Evolutionary conservation across 2,329 filamentous ascomycete species (phyloP), one percentile per base, ranked within the genome.

Genomic region (Sarocladium oryzae): DNA sequence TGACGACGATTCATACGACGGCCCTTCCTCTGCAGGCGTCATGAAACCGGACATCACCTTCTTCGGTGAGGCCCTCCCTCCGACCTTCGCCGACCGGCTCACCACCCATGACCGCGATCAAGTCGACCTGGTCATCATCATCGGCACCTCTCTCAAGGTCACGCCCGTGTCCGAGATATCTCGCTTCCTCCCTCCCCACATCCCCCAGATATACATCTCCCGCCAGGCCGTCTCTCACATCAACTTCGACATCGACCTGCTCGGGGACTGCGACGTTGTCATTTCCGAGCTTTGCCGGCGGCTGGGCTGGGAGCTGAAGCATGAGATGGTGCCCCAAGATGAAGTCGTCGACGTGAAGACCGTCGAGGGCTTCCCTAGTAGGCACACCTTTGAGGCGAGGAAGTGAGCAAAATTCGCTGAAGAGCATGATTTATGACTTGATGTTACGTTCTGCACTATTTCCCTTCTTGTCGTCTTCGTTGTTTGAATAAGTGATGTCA

Each of bases 21-120:
- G 72, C 55, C 81, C 87, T 35, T 82, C 83, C 2, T 75, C 78
- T 45, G 79, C 83, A 2, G 89, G 88, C 52, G 83, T 95, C 64
- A 95, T 95, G 89, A 96, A 88, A 76, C 93, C 93, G 8, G 92
- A 97, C 70, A 97, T 99, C 63, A 97, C 89, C 43, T 97, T 99
- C 73, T 97, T 97, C 62, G 92, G 92, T 58, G 93, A 99, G 70
- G 78, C 84, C 49, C 83, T 99, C 1, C 91, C 92, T 0, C 83
- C 88, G 59, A 80, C 82, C 58, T 99, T 99, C 68, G 87, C 86
- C 52, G 75, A 81, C 48, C 85, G 91, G 7, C 79, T 97, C 13
- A 82, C 88, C n/a, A 78, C 88, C 54, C 79, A 89, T 59, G 93
- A 99, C 67, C 82, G 83, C 53, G 81, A 89, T 56, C 75, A 80